Evolutionary conservation across 2,329 filamentous ascomycete species (phyloP), one percentile per base, ranked within the genome.

Genomic region (Apiospora arundinis): DNA sequence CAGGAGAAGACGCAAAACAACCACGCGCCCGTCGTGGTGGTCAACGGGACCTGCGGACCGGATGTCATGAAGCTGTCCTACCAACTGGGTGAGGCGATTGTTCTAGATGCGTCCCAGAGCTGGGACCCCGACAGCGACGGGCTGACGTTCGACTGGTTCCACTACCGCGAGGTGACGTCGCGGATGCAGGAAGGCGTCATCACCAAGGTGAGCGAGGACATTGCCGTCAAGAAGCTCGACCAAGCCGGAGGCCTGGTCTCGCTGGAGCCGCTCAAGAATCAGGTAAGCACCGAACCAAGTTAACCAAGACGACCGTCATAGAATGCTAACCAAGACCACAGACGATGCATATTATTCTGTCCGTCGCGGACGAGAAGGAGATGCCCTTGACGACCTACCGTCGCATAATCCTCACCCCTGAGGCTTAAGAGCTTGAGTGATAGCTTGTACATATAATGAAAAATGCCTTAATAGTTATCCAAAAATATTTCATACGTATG

Each of bases 81-180:
- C 0, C 78, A 80, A 63, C 78, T 81, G 2, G 81, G 80, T 4
- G 73, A 78, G 11, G 77, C 74, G 0, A 74, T 85, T 25, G 77
- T 73, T 0, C 76, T 86, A 0, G 83, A 86, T 71, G 52, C 52
- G 28, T 84, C 83, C 0, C 76, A 76, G 60, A 82, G 81, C 1
- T 84, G 83, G 68, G 83, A 85, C 73, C 82, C 83, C 0, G 82
- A 86, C 72, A 74, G 73, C 7, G 79, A 80, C 56, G 40, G 16
- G 25, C 73, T 86, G 42, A 78, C 77, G 9, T 86, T 84, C 76
- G 80, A 80, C 48, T 86, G 85, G 84, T 84, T 81, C 74, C 83
- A 86, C 48, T 86, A 87, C 74, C 66, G 71, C 4, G 77, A 78
- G 68, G 71, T 72, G 45, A 63, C 66, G 9, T 14, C 46, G 69